A percentile compares a stretch with the other conserved stretches of the same genome.
Conservation (phyloP, 2,329 filamentous ascomycete genomes). For the Alternaria sp. region DNA sequence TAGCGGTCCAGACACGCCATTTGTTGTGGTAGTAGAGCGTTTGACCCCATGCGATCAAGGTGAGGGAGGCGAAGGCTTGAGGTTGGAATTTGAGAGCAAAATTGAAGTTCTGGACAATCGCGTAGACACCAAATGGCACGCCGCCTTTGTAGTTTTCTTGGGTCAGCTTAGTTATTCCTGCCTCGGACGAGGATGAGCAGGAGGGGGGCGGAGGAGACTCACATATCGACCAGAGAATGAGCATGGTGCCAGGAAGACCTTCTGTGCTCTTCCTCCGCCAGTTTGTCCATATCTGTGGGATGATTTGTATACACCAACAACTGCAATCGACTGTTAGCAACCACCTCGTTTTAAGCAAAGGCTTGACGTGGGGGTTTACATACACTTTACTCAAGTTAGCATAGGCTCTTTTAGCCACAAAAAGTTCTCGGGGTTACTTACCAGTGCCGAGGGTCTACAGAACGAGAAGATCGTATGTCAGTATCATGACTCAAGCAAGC, state of each 20-base stretch:
- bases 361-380: conserved; percentile 2
- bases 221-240: conserved; percentile 70
- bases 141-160: conserved; percentile 27
- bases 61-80: conserved; percentile 61
- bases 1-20: conserved; percentile 60
- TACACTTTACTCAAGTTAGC: conserved; percentile 38
- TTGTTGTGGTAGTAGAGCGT: conserved; percentile 61
- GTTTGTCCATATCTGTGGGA: conserved; percentile 66
- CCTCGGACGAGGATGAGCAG: neutral
- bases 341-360: neutral
- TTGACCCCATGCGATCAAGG: conserved; percentile 62
- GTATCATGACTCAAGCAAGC: conserved; percentile 13
- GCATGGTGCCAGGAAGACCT: conserved; percentile 67
- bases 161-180: conserved; percentile 1
- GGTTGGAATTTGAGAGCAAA: conserved; percentile 64
- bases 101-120: conserved; percentile 64
- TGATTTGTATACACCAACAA: conserved; percentile 54
- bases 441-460: conserved; percentile 51
- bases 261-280: conserved; percentile 68
- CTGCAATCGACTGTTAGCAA: conserved; percentile 37
- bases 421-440: conserved; percentile 21
- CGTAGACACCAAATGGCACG: conserved; percentile 62
- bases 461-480: conserved; percentile 16
- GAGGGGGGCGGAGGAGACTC: neutral
- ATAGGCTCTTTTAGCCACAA: neutral